These are phyloP conservation scores for Solidago caesia DNA, from an alignment of 129 eudicot genomes.

Conservation along the genomic window DNA sequence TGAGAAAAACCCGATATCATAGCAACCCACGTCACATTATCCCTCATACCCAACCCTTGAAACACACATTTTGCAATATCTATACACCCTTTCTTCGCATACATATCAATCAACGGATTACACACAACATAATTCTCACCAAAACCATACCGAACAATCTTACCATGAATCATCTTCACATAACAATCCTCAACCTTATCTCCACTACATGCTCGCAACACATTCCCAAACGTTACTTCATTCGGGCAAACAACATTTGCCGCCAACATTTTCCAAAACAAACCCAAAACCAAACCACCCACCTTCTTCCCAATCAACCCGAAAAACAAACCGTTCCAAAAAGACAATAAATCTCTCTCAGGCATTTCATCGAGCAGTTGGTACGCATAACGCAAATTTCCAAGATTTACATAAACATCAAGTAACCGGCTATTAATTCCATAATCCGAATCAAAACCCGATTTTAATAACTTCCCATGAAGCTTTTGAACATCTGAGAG, in stretches of 20 bases:
- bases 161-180: conserved; percentile 57
- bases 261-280: conserved; percentile 43
- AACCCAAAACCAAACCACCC: conserved; percentile 30
- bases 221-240: conserved; percentile 48
- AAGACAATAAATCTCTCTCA: conserved; percentile 33
- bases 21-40: conserved; percentile 93
- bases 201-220: conserved; percentile 47
- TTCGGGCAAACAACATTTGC: conserved; percentile 42
- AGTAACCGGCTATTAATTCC: conserved; percentile 40
- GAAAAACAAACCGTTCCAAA: conserved; percentile 57
- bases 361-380: conserved; percentile 56
- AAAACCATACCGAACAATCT: conserved; percentile 53
- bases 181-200: conserved; percentile 28
- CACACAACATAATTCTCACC: conserved; percentile 44
- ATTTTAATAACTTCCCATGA: conserved; percentile 57
- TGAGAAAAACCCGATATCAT: conserved; percentile 88
- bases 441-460: conserved; percentile 46
- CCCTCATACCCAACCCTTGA: conserved; percentile 40
- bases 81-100: conserved; percentile 59
- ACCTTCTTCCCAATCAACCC: conserved; percentile 36
- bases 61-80: conserved; percentile 59
- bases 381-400: conserved; percentile 45
- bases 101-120: conserved; percentile 72
- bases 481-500: conserved; percentile 48
- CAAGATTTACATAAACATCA: conserved; percentile 44